Evolutionary conservation across 495 filamentous ascomycete genomes (phyloP).

Genomic region (Neurospora tetraspora): DNA sequence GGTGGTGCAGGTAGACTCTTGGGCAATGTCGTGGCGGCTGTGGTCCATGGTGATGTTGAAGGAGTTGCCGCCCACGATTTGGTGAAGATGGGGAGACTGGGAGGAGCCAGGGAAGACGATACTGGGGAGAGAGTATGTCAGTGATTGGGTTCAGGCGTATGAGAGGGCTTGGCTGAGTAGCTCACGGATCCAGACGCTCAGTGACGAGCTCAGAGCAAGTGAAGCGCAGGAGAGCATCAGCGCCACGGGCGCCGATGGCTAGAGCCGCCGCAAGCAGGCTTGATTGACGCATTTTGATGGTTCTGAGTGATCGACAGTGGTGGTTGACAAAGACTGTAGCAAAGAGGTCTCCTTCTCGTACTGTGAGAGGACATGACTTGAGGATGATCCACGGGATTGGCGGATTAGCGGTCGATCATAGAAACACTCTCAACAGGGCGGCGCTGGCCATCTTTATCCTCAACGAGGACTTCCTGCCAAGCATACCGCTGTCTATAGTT

Average conservation of each 20-base stretch:
- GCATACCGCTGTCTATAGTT: background rate
- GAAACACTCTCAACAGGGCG: background rate
- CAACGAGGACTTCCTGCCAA: background rate
- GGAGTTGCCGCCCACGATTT: slow-evolving; percentile 22
- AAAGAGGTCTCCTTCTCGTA: background rate
- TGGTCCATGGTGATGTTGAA: slow-evolving; percentile 23
- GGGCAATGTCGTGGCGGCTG: slow-evolving; percentile 8
- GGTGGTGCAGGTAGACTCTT: slow-evolving; percentile 20
- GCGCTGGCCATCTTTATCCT: background rate
- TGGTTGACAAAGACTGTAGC: background rate
- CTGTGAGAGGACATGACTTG: background rate
- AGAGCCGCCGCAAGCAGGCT: slow-evolving; percentile 5
- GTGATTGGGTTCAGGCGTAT: background rate
- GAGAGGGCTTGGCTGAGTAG: background rate
- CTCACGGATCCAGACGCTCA: slow-evolving; percentile 20
- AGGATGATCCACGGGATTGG: background rate
- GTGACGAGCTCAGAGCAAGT: slow-evolving; percentile 34
- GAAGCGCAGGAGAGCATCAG: slow-evolving; percentile 45
- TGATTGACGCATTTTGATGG: slow-evolving; percentile 1
- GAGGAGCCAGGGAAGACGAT: slow-evolving; percentile 16
- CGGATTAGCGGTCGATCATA: background rate
- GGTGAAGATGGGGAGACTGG: slow-evolving; percentile 19
- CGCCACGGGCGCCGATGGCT: slow-evolving; percentile 2
- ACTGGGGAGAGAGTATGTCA: background rate
- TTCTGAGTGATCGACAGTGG: background rate